Conservation (phyloP, 2,329 filamentous ascomycete species). For the Fusarium papillatum region DNA sequence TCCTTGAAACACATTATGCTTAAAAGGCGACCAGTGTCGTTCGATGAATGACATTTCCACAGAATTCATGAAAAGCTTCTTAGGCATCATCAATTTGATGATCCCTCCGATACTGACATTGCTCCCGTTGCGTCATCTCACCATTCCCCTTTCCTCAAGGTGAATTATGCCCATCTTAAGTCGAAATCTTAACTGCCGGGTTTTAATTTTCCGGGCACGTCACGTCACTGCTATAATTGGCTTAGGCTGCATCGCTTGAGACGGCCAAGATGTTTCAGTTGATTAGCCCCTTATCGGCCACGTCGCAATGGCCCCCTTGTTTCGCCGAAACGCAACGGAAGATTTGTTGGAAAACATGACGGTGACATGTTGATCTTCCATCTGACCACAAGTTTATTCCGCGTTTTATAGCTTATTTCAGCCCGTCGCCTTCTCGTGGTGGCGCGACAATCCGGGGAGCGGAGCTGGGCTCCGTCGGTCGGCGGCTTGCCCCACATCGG, state of each 20-base stretch:
- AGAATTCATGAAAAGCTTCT: background rate
- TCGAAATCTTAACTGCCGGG: background rate
- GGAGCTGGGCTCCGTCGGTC: background rate
- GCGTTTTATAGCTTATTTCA: background rate
- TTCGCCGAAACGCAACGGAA: background rate
- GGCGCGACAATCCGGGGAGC: background rate
- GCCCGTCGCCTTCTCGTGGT: background rate
- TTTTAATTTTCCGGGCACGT: background rate
- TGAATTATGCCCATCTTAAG: background rate
- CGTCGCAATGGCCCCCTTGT: background rate
- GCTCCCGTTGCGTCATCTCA: background rate
- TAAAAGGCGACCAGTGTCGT: background rate
- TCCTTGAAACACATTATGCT: slow-evolving; percentile 4
- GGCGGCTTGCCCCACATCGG: background rate
- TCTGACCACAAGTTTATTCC: background rate
- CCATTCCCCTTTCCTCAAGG: background rate
- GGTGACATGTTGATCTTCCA: background rate
- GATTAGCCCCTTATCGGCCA: background rate
- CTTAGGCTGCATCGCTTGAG: background rate
- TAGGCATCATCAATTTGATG: background rate
- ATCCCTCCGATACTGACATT: background rate
- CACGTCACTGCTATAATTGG: background rate
- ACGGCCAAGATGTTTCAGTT: slow-evolving; percentile 12
- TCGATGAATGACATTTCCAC: background rate
- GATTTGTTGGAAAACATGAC: background rate